Conservation (phyloP, 352 stramenopile species). For the Globisporangium sylvaticum region DNA sequence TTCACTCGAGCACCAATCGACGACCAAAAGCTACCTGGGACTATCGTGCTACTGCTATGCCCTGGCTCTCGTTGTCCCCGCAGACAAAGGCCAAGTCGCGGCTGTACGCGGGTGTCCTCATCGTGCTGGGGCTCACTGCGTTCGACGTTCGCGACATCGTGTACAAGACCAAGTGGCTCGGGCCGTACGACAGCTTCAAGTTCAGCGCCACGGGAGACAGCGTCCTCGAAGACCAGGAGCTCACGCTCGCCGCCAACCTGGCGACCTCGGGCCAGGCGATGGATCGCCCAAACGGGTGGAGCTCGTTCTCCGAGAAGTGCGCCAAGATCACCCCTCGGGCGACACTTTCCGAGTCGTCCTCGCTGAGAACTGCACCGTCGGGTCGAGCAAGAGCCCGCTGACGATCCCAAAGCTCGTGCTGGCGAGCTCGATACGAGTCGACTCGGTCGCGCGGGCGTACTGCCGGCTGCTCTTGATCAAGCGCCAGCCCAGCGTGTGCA, state of each 20-base stretch:
- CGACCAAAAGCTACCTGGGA: no score
- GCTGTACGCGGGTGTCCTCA: no score
- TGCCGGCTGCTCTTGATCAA: slow-evolving; percentile 19
- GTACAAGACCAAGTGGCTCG: slow-evolving; percentile 27
- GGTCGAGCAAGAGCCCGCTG: slow-evolving; percentile 17
- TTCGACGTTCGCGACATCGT: slow-evolving; percentile 21
- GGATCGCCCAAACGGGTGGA: slow-evolving; percentile 5
- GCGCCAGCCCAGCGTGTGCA: slow-evolving; percentile 16
- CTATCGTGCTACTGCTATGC: no score
- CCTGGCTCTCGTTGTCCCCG: no score
- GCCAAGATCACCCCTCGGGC: slow-evolving; percentile 10
- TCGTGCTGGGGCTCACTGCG: no score
- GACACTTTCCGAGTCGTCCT: no score
- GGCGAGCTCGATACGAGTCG: slow-evolving; percentile 18
- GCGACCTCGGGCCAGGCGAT: no score
- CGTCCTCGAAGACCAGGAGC: slow-evolving; percentile 1
- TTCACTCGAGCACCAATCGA: no score
- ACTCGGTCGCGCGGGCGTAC: slow-evolving; percentile 19
- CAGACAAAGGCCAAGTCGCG: no score
- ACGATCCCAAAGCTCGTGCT: slow-evolving; percentile 20
- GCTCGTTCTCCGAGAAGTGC: slow-evolving; percentile 20
- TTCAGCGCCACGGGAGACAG: slow-evolving; percentile 14
- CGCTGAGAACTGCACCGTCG: not conserved
- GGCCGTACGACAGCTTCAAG: slow-evolving; percentile 19
- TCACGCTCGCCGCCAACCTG: no score